Base-by-base conservation (phyloP, 768 basidiomycete genomes). In the Dendrothele bispora region DNA sequence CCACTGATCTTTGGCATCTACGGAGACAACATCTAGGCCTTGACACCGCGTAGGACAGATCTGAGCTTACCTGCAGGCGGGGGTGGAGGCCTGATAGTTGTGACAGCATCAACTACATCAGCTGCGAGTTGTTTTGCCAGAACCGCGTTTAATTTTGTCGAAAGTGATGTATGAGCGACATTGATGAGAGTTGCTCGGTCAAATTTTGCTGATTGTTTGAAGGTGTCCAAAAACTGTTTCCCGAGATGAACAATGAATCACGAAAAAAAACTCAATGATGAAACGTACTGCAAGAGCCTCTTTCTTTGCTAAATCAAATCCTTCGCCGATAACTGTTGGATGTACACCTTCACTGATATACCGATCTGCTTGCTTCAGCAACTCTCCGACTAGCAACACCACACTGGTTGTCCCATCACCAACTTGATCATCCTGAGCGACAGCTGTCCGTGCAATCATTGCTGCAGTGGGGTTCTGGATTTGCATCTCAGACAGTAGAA, bases 381-480 rank as follows among this genome's bases (percentile, higher is more conserved):
- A 74, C 68, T 95, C 94, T 53, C 93, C 97, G 38, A 98, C 97
- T 24, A 99, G 79, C 21, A 99, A 77, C 8, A 97, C 95, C 30
- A 98, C 95, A 32, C 91, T 94, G 15, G 97, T 99, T 27, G 97
- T 99, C 46, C 97, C 97, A 71, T 99, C 97, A 54, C 97, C 97
- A 36, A 97, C 95, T 78, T 98, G 95, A 62, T 98, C 97, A 58
- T 99, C 97, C 65, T 98, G 97, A 3, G 97, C 95, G 20, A 98
- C 95, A 12, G 97, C 97, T 35, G 97, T 98, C 43, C 94, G 84
- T 38, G 97, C 97, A 62, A 99, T 93, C 92, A 99, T 95, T 26
- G 97, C 95, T 15, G 97, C 97, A 3, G 97, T 98, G 25, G 97
- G 97, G 66, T 99, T 98, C 71, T 91, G 89, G 58, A 99, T 99